Base-by-base conservation (phyloP, 1,284 basidiomycete species). In the Trichosporon inkin region DNA sequence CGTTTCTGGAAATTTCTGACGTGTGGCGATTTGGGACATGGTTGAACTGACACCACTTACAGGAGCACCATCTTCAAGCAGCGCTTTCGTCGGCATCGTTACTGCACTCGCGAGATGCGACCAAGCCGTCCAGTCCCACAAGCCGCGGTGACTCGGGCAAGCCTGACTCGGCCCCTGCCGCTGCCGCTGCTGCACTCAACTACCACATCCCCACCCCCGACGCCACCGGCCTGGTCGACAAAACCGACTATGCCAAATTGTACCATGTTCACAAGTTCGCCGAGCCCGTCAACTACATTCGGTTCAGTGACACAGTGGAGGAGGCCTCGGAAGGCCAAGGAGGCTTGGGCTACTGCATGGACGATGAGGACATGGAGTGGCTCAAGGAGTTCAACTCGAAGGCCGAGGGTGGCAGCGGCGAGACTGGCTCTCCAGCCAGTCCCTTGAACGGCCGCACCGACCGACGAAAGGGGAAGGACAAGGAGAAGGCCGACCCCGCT, bases 341-440 rank as follows among this genome's bases (percentile, higher is more conserved):
- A 19, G 81, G 81, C 3, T 56, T 80, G 51, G 73, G 73, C 22
- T 98, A 99, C 76, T 90, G 87, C 68, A 89, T 98, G 88, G 96
- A 99, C 72, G 96, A 99, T 76, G 88, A 91, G 38, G 96, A 99
- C 79, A 86, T 89, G 68, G 88, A 89, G 60, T 99, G 95, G 94
- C 84, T 99, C 38, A 87, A 89, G 64, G 88, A 86, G 76, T 92
- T 92, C 74, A 98, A 98, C 69, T 89, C 89, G 2, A 85, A 89
- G 53, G 89, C 91, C 17, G 91, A 92, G 72, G 88, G 91, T 14
- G 87, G 88, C 1, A 87, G 88, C 62, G 75, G 78, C 0, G 78
- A 79, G 82, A 13, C 84, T 83, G 24, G 82, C 83, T 34, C 53
- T 65, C 14, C 41, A 8, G 22, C 53, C 61, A 35, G 51, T 56